Percentiles rank a stretch among this genome's conserved stretches.
phyloP scores from a whole-genome alignment of 23 red algal species.

The Gracilaria gracilis region DNA sequence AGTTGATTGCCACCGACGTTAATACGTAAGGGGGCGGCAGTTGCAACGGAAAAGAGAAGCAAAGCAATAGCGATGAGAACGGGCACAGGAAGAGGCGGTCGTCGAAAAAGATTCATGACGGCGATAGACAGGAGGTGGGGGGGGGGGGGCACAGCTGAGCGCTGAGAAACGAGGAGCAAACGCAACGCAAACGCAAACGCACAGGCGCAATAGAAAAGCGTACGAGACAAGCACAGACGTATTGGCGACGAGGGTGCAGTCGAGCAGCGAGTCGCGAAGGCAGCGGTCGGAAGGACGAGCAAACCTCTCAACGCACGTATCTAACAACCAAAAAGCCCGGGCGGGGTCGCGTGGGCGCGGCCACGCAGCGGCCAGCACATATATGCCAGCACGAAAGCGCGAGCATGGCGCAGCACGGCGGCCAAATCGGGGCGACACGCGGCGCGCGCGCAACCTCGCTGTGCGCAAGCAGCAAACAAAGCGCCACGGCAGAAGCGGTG shows the following conservation, averaged over 20 bases:
- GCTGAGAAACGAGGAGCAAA: too few relatives aligned
- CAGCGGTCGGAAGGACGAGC: too few relatives aligned
- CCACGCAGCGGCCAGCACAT: not conserved
- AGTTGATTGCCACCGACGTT: slow-evolving; percentile 43
- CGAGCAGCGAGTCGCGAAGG: too few relatives aligned
- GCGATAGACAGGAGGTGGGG: too few relatives aligned
- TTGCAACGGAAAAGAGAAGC: not conserved
- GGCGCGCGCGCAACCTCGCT: not conserved
- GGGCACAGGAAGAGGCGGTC: not conserved
- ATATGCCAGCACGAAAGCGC: not conserved
- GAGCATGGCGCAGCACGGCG: not conserved
- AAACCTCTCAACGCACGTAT: too few relatives aligned
- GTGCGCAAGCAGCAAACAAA: not conserved
- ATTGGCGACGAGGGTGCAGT: too few relatives aligned
- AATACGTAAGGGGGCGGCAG: slow-evolving; percentile 37
- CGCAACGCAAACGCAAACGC: too few relatives aligned
- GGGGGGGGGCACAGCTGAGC: too few relatives aligned
- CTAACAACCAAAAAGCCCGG: too few relatives aligned
- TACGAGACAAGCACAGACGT: too few relatives aligned
- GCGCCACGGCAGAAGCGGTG: not conserved
- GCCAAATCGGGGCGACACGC: not conserved
- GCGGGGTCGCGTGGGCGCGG: too few relatives aligned
- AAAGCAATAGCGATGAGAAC: not conserved
- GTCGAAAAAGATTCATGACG: not conserved
- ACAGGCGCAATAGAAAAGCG: too few relatives aligned